Evolutionary conservation across 345 rosid species (phyloP), one percentile per base, ranked within the genome.

Genomic region (Citrus inodora): DNA sequence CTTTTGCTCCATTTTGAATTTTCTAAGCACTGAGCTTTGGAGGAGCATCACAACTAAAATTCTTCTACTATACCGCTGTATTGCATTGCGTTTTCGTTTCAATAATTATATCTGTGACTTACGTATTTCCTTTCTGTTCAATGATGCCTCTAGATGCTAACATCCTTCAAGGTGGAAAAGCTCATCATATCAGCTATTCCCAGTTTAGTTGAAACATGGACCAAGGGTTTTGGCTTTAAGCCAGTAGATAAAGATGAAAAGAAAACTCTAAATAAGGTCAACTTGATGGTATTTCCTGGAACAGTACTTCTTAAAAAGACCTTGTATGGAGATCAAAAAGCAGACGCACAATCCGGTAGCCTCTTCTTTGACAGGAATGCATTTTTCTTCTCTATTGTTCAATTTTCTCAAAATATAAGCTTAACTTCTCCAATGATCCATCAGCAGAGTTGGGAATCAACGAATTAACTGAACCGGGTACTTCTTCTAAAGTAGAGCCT

Each of bases 121-220:
- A 38, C 48, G 35, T 37, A 59, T 37, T 40, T 67, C 33, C 67
- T 22, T 9, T 11, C 21, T 32, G 6, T 70, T 62, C 13, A 58
- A 68, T 86, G 85, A 62, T 79, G 81, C 69, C 69, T 79, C 76
- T 85, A 95, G 99, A 83, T 92, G 82, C 90, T 95, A 58, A 85
- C 82, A 71, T 91, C 93, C 67, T 80, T 92, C 69, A 91, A 90
- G 83, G 99, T 93, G 86, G 92, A 91, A 85, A 92, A 86, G 82
- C 94, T 95, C 42, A 92, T 95, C 78, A 86, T 95, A 77, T 90
- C 99, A 40, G 97, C 99, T 63, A 89, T 95, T 83, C 99, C 98
- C 67, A 83, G 82, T 78, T 78, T 92, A 66, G 90, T 91, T 79
- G 92, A 93, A 76, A 95, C 98, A 32, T 95, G 99, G 99, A 92